Conservation (phyloP, 495 filamentous ascomycete species). For the Talaromyces thailandensis region DNA sequence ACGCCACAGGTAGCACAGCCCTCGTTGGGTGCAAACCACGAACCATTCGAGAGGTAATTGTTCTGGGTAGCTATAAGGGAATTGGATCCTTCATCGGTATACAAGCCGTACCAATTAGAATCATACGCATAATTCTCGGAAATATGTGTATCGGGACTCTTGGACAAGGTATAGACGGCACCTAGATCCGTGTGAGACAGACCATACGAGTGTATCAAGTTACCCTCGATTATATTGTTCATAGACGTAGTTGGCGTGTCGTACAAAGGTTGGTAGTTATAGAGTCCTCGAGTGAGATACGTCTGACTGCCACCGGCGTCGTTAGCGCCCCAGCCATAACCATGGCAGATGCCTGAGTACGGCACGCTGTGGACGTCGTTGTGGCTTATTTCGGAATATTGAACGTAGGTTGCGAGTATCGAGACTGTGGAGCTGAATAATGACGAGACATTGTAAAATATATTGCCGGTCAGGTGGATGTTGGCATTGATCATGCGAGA, state of each 20-base stretch:
- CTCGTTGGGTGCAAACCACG: background rate
- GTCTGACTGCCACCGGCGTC: background rate
- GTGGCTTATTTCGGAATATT: background rate
- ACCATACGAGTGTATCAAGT: background rate
- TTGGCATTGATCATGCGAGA: background rate
- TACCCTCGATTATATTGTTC: background rate
- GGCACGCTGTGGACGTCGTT: background rate
- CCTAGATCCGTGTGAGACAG: background rate
- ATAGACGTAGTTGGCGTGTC: background rate
- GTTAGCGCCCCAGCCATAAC: background rate
- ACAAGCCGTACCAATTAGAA: background rate
- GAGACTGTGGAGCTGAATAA: background rate
- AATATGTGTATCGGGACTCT: background rate
- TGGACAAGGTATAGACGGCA: background rate
- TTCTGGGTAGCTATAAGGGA: background rate
- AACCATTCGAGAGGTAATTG: background rate
- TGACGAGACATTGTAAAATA: background rate
- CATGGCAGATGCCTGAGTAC: background rate
- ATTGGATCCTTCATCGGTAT: background rate
- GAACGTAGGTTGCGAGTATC: background rate
- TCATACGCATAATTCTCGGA: background rate
- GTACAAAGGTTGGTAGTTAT: background rate
- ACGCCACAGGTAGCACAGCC: background rate
- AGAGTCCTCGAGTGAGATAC: background rate
- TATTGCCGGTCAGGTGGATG: background rate